Evolutionary conservation across 2,329 filamentous ascomycete genomes (phyloP).

Genomic region (Fusarium denticulatum): DNA sequence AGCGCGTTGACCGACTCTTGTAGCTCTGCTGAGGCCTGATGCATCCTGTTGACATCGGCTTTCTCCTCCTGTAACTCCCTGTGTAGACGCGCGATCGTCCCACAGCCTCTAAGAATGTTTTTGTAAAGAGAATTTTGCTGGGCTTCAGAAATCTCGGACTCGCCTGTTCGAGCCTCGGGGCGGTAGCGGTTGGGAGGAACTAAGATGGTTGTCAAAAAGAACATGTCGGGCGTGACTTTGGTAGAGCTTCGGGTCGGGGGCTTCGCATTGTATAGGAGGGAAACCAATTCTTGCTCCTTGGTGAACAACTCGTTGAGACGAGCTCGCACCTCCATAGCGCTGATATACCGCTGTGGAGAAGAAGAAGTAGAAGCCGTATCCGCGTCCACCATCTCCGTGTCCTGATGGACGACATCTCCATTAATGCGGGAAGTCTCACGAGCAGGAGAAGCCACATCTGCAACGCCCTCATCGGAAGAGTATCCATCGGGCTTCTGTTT

Average conservation of each 20-base stretch:
- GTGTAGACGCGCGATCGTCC: slow-evolving; percentile 77
- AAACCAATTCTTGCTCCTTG: slow-evolving; percentile 84
- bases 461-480: slow-evolving; percentile 74
- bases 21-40: slow-evolving; percentile 82
- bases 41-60: slow-evolving; percentile 73
- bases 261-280: slow-evolving; percentile 85
- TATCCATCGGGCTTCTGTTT: slow-evolving; percentile 56
- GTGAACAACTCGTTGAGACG: slow-evolving; percentile 83
- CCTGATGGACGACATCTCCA: slow-evolving; percentile 61
- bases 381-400: slow-evolving; percentile 48
- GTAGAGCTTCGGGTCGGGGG: slow-evolving; percentile 66
- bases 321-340: slow-evolving; percentile 83
- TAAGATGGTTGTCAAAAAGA: slow-evolving; percentile 87
- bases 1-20: slow-evolving; percentile 94
- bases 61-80: slow-evolving; percentile 57
- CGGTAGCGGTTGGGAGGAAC: slow-evolving; percentile 94
- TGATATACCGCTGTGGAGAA: slow-evolving; percentile 76
- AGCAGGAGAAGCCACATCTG: slow-evolving; percentile 67
- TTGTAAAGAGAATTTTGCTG: slow-evolving; percentile 91
- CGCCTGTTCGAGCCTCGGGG: slow-evolving; percentile 84
- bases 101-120: slow-evolving; percentile 79
- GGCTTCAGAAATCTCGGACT: slow-evolving; percentile 84
- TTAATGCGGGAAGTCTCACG: slow-evolving; percentile 49
- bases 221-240: slow-evolving; percentile 83
- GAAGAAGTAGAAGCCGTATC: slow-evolving; percentile 27